Evolutionary conservation across 1,139 yeast genomes (phyloP).

Genomic region (Suhomyces terraborum): DNA sequence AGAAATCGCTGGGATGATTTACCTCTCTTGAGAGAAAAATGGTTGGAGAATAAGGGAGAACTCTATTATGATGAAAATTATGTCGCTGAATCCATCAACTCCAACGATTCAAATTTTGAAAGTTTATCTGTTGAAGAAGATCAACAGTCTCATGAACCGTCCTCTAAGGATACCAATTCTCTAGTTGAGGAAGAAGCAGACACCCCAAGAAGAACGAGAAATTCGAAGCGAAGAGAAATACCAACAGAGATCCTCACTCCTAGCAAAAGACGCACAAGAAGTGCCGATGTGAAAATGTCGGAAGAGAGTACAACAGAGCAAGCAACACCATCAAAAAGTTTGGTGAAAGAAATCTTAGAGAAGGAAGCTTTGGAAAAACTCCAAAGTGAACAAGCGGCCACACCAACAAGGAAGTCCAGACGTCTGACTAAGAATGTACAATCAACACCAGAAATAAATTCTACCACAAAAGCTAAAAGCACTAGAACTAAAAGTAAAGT

Average conservation of each 20-base stretch:
- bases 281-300: background rate
- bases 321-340: constrained; percentile 7
- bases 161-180: background rate
- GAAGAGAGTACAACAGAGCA: background rate
- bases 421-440: background rate
- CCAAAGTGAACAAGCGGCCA: background rate
- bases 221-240: background rate
- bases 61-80: constrained; percentile 8
- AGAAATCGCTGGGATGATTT: constrained; percentile 19
- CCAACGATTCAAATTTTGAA: background rate
- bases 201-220: background rate
- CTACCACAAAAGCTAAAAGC: constrained; percentile 8
- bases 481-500: constrained; percentile 10
- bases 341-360: constrained; percentile 8
- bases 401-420: constrained; percentile 4
- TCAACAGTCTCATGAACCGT: background rate
- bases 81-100: constrained; percentile 2
- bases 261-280: constrained; percentile 9
- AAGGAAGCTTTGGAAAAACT: constrained; percentile 7
- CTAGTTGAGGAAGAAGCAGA: background rate
- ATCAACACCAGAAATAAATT: background rate
- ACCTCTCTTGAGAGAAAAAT: constrained; percentile 17
- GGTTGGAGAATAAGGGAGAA: constrained; percentile 14
- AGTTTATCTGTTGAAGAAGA: background rate
- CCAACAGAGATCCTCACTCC: constrained; percentile 1